Evolutionary conservation across 352 stramenopile species (phyloP), one percentile per base, ranked within the genome.

Genomic region (Pythium periplocum): DNA sequence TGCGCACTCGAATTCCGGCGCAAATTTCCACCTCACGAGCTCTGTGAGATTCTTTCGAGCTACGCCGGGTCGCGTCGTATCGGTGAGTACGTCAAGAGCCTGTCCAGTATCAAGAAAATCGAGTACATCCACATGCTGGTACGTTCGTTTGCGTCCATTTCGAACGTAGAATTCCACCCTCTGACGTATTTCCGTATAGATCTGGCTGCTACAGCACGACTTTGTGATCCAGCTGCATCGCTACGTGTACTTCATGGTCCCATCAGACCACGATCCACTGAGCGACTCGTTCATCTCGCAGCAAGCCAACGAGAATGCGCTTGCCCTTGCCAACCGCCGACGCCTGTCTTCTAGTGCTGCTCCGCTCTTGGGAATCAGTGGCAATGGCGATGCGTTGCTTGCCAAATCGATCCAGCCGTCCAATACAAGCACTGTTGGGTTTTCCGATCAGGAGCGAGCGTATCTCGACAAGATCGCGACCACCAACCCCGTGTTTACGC

Each of bases 211-310:
- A n/a, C 77, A 93, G 52, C 70, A 86, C 32, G 74, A 88, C 42
- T 90, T 92, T 59, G 77, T 95, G 50, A 65, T 87, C 34, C 85
- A 95, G 59, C 52, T 95, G 36, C 85, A 95, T 48, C 79, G 79
- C 26, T 95, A 93, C 50, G 79, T 95, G 6, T 91, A 93, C 45
- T 89, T 95, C 59, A 87, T 95, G 75, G 75, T 93, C 40, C 81
- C 78, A 6, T 80, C 74, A 3, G 78, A 87, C 40, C 72, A 80
- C 40, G 73, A 87, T 62, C 63, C 4, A 49, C 61, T n/a, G 66
- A 81, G 43, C 48, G 62, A 67, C 4, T 82, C 72, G 46, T 26
- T 26, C 17, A 26, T 26, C 17, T 26, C 17, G 17, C 17, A 26
- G 17, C 17, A 26, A 26, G 17, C 17, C 17, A 26, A 26, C 17